These are phyloP conservation scores for Amphichorda felina DNA, from an alignment of 2,329 filamentous ascomycete genomes.

Conservation along the genomic window DNA sequence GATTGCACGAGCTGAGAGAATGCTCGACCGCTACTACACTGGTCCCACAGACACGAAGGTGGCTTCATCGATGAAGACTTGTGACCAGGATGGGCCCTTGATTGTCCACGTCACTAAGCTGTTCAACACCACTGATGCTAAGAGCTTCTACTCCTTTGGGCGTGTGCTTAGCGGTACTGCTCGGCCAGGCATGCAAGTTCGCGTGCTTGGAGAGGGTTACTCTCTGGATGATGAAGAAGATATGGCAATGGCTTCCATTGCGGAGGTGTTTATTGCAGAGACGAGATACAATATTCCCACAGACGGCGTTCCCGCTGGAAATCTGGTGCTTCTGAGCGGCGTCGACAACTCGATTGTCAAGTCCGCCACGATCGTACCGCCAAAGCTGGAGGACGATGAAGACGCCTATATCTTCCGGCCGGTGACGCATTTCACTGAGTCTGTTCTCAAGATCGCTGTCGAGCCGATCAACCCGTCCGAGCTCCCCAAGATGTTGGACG, in stretches of 20 bases:
- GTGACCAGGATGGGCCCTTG: slow-evolving; percentile 80
- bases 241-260: slow-evolving; percentile 78
- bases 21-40: slow-evolving; percentile 82
- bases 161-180: slow-evolving; percentile 89
- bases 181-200: slow-evolving; percentile 67
- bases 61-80: slow-evolving; percentile 67
- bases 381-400: slow-evolving; percentile 72
- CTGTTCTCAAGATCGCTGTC: slow-evolving; percentile 93
- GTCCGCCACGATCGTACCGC: slow-evolving; percentile 79
- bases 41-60: slow-evolving; percentile 76
- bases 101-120: slow-evolving; percentile 91
- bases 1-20: slow-evolving; percentile 60
- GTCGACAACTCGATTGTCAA: slow-evolving; percentile 98
- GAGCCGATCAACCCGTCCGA: slow-evolving; percentile 98
- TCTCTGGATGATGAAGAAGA: slow-evolving; percentile 97
- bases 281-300: slow-evolving; percentile 88
- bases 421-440: slow-evolving; percentile 89
- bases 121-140: slow-evolving; percentile 83
- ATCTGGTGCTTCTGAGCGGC: slow-evolving; percentile 82
- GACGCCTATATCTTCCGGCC: slow-evolving; percentile 94
- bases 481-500: slow-evolving; percentile 96
- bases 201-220: slow-evolving; percentile 90
- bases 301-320: slow-evolving; percentile 86
- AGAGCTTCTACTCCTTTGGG: slow-evolving; percentile 80
- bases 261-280: slow-evolving; percentile 81